Base-by-base conservation (phyloP, 108 stramenopile genomes). In the Seminavis robusta region DNA sequence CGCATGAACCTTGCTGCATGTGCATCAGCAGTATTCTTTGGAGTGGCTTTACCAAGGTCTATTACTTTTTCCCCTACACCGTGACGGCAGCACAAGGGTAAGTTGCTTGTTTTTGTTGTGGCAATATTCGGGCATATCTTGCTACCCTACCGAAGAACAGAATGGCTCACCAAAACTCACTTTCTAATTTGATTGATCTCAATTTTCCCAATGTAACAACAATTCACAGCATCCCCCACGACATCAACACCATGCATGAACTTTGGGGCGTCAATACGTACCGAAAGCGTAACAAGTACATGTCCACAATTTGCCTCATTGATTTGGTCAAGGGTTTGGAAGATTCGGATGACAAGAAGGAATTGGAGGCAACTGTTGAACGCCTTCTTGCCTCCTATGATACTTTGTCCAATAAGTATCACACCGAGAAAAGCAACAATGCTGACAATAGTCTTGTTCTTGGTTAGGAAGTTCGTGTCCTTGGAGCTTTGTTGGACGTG, bases 1-100 rank as follows among this genome's bases (percentile, higher is more conserved):
- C 80, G 11, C 80, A 81, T 42, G 80, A 81, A 53, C 80, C 80
- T 2, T 81, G 80, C 64, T 74, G 72, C 45, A 74, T 81, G 75
- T 81, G 80, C 56, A 64, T 81, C 34, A 56, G 53, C 26, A 65
- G 67, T 30, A 81, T 81, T 29, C 26, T 81, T 19, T 81, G 80
- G 80, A 45, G 59, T 11, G 80, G 80, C 1, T 81, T 74, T 30
- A 21, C 65, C 21, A 69, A 39, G 1, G 31, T 65, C 16, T 77
- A 58, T 30, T 81, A 77, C 64, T 74, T 81, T 10, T 76, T 76
- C 41, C 62, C 69, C 11, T 81, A 81, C 53, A 34, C 61, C 7
- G 33, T 66, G 9, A 81, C 80, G 4, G 34, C 61, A 2, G 63
- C 54, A 1, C 80, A 81, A 62, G 80, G 80, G 67, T 68, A 59